Evolutionary conservation across 2,329 filamentous ascomycete genomes (phyloP).

Genomic region (Fusarium staphyleae): DNA sequence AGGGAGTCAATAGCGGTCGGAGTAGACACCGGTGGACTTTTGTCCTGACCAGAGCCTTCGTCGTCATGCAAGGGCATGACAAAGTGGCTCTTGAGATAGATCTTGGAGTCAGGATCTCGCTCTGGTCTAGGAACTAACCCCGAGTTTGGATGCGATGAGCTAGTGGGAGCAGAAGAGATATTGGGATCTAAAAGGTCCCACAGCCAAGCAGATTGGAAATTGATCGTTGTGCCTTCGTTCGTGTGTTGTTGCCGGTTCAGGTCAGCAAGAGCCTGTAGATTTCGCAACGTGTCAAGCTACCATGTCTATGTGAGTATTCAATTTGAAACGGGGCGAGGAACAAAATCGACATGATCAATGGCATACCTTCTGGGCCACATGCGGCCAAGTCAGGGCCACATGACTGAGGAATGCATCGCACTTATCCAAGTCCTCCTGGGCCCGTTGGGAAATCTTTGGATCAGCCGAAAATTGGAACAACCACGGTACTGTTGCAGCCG

Average conservation of each 20-base stretch:
- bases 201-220: background rate
- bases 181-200: background rate
- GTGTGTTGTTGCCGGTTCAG: background rate
- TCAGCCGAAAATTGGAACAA: conserved; percentile 17
- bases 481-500: conserved; percentile 19
- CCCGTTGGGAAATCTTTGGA: conserved; percentile 4
- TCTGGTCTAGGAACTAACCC: too few relatives aligned
- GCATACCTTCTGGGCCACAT: conserved; percentile 19
- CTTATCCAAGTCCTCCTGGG: background rate
- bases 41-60: background rate
- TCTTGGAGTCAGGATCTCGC: background rate
- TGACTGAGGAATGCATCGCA: conserved; percentile 11
- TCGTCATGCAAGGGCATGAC: background rate
- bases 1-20: background rate
- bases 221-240: background rate
- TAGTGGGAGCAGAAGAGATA: background rate
- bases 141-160: too few relatives aligned
- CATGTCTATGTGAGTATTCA: too few relatives aligned
- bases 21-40: background rate
- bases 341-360: too few relatives aligned
- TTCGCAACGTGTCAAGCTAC: background rate
- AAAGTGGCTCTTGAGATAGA: background rate
- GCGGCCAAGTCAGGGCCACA: conserved; percentile 7
- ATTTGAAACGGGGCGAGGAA: too few relatives aligned
- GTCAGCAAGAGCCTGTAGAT: conserved; percentile 2